These are phyloP conservation scores for Nemania sp. DNA, from an alignment of 2,329 filamentous ascomycete species.

Conservation along the genomic window DNA sequence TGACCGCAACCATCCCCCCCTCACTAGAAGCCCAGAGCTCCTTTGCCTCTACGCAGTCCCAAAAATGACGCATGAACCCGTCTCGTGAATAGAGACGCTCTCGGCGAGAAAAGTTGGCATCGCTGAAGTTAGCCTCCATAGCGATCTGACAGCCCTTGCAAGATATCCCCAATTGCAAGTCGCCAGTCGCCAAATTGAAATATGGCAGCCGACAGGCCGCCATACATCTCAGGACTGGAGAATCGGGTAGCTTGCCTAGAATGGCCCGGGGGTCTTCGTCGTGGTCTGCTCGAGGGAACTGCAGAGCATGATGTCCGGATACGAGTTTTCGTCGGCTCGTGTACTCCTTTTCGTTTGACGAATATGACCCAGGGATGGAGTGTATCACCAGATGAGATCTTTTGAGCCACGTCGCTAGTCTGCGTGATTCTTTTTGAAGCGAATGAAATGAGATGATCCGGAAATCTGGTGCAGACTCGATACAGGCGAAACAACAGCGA, in stretches of 20 bases:
- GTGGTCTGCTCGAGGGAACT: conserved; percentile 1
- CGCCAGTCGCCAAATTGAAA: conserved; percentile 6
- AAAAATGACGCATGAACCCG: conserved; percentile 8
- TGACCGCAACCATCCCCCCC: conserved; percentile 7
- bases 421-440: conserved; percentile 1
- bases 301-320: not conserved
- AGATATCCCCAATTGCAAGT: conserved; percentile 1
- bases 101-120: not conserved
- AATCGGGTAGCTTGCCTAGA: conserved; percentile 1
- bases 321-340: conserved; percentile 5
- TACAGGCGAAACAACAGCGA: conserved; percentile 11
- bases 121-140: conserved; percentile 4
- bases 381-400: conserved; percentile 1
- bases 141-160: conserved; percentile 13
- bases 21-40: conserved; percentile 8
- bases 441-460: conserved; percentile 1
- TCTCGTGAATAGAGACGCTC: conserved; percentile 5
- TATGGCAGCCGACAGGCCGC: not conserved
- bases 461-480: not conserved
- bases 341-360: conserved; percentile 1
- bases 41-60: not conserved
- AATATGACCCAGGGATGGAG: conserved; percentile 7
- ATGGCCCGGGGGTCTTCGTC: not conserved
- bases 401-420: not conserved
- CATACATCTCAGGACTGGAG: conserved; percentile 5